Evolutionary conservation across 495 filamentous ascomycete species (phyloP), one percentile per base, ranked within the genome.

Genomic region (Lasiosphaeris hirsuta): DNA sequence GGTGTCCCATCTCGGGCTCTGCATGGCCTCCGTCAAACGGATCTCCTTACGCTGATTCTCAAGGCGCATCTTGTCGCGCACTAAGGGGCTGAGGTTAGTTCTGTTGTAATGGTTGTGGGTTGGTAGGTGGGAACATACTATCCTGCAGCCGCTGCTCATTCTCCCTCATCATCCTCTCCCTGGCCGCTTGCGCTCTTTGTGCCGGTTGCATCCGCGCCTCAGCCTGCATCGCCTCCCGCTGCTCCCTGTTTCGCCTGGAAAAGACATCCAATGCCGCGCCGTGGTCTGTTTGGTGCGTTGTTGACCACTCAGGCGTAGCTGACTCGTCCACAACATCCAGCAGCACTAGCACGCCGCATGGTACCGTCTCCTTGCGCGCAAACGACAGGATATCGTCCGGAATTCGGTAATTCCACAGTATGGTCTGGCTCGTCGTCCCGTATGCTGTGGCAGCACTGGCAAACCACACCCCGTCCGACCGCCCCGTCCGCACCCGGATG

Each of bases 331-430:
- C 72, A 0, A 82, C 58, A 46, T 66, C 72, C 1, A 86, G 71
- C 7, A 84, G 58, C 4, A 84, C 83, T 36, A 88, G 71, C 47
- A 88, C 70, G 34, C 84, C 85, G 70, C 83, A 86, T 3, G 85
- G 85, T 3, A 88, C 72, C 7, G 78, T 79, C 42, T 80, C 78
- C 13, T 72, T 73, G 4, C 75, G 72, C 13, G 79, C 68, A 51
- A 86, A 80, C 5, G 69, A 49, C 1, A 83, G 62, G 38, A 86
- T 72, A 34, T 74, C 70, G 43, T 78, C 72, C 1, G 84, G 81
- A 55, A 85, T 82, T 52, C 78, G 73, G 71, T 81, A 86, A 63
- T 77, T 81, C 83, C 83, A 86, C 19, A 86, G 73, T 15, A 82
- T 72, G 7, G 77, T 78, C 70, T 81, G 73, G 54, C 65, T 71